A percentile compares a stretch with the other conserved stretches of the same genome.
Evolutionary conservation across 202 grass and related monocot species (phyloP).

Genomic region (Dendrocalamus latiflorus): DNA sequence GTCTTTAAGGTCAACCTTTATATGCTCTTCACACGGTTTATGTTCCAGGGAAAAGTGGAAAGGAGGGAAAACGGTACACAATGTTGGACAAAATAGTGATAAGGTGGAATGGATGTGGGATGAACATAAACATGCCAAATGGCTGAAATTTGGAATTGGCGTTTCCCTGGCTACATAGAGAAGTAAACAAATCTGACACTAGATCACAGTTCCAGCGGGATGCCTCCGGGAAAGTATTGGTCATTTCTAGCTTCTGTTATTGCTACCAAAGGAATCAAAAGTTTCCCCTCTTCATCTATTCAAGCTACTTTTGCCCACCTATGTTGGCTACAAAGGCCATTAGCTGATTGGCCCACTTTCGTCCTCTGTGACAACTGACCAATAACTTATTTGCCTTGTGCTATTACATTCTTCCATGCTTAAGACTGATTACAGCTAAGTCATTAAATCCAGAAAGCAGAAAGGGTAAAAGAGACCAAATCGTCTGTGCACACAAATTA

Average conservation of each 20-base stretch:
- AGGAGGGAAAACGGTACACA: background rate
- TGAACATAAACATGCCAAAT: background rate
- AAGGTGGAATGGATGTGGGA: background rate
- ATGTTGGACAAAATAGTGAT: background rate
- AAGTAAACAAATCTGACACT: no score
- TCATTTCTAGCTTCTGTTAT: background rate
- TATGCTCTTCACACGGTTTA: background rate
- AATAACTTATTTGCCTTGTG: background rate
- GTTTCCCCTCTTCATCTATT: background rate
- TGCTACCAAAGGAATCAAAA: background rate
- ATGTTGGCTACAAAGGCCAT: background rate
- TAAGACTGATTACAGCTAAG: slow-evolving; percentile 46
- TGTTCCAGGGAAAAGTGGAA: background rate
- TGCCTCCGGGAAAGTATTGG: background rate
- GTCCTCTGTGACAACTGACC: background rate
- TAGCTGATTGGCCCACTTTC: background rate
- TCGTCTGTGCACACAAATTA: background rate
- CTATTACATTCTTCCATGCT: background rate
- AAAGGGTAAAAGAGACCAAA: no score
- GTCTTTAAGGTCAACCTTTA: background rate
- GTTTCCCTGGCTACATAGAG: no score
- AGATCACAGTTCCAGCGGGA: no score
- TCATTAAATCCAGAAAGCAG: background rate
- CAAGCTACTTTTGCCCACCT: background rate
- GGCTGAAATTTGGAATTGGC: no score